A percentile compares a stretch with the other conserved stretches of the same genome.
Evolutionary conservation across 2,329 filamentous ascomycete genomes (phyloP).

Genomic region (Cercospora janseana): DNA sequence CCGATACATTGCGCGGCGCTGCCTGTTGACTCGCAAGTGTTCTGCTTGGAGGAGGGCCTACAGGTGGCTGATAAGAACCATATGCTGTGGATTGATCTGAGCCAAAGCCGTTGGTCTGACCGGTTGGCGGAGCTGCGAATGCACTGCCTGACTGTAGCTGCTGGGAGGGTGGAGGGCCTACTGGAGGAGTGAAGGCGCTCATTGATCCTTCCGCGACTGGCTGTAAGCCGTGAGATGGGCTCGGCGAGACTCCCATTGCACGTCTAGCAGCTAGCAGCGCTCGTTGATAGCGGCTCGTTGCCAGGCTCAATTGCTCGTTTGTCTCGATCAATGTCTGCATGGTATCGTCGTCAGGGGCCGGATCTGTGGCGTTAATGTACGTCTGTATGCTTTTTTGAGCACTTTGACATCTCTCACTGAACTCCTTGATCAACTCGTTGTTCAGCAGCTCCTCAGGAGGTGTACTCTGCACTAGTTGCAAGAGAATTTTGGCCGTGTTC

Average conservation of each 20-base stretch:
- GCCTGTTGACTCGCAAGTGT: slow-evolving; percentile 15
- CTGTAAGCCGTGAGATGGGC: slow-evolving; percentile 22
- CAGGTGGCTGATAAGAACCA: slow-evolving; percentile 23
- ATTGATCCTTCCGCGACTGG: slow-evolving; percentile 11
- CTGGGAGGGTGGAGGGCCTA: slow-evolving; percentile 15
- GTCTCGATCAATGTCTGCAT: slow-evolving; percentile 92
- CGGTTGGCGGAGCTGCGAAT: slow-evolving; percentile 2
- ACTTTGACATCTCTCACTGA: slow-evolving; percentile 77
- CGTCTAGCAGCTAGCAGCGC: slow-evolving; percentile 63
- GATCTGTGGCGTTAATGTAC: slow-evolving; percentile 79
- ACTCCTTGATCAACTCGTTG: slow-evolving; percentile 91
- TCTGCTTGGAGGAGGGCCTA: slow-evolving; percentile 28
- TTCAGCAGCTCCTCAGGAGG: slow-evolving; percentile 69
- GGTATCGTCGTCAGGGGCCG: slow-evolving; percentile 85
- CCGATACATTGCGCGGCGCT: slow-evolving; percentile 11
- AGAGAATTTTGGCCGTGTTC: slow-evolving; percentile 86
- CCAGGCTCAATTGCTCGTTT: slow-evolving; percentile 83
- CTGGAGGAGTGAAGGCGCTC: slow-evolving; percentile 21
- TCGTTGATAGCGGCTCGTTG: slow-evolving; percentile 80
- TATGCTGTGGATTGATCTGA: slow-evolving; percentile 1
- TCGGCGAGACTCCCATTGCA: slow-evolving; percentile 35
- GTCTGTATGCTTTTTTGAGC: slow-evolving; percentile 78
- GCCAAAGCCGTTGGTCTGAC: slow-evolving; percentile 1
- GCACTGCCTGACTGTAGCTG: slow-evolving; percentile 10
- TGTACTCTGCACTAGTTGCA: slow-evolving; percentile 86